phyloP scores from a whole-genome alignment of 108 stramenopile species.

The Stephanodiscus triporus region DNA sequence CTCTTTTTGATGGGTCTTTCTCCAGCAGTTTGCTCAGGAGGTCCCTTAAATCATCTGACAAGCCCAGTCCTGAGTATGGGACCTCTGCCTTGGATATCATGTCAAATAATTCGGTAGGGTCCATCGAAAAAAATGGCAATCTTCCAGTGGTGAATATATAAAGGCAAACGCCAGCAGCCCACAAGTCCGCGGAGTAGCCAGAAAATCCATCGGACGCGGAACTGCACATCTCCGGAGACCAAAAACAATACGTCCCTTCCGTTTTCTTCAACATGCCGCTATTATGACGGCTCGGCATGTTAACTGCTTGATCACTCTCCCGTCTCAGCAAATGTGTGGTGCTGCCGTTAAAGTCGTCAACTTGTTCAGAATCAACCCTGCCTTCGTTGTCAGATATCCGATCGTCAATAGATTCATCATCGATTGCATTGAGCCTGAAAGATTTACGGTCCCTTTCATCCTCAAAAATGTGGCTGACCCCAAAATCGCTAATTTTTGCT shows the following conservation, averaged over 20 bases:
- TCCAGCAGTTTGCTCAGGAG: slow-evolving; percentile 64
- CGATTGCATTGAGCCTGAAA: not conserved
- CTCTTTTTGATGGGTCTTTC: slow-evolving; percentile 71
- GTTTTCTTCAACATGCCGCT: slow-evolving; percentile 78
- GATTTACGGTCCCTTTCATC: slow-evolving; percentile 49
- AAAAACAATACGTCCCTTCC: slow-evolving; percentile 91
- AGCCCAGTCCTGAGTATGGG: slow-evolving; percentile 46
- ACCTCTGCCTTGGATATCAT: slow-evolving; percentile 63
- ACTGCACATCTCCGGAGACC: slow-evolving; percentile 87
- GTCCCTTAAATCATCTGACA: slow-evolving; percentile 61
- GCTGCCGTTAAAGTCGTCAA: slow-evolving; percentile 2
- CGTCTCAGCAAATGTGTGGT: slow-evolving; percentile 13
- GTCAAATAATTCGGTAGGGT: slow-evolving; percentile 70
- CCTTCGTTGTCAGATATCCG: slow-evolving; percentile 8
- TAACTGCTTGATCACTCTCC: slow-evolving; percentile 57
- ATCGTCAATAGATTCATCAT: slow-evolving; percentile 13
- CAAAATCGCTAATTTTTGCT: slow-evolving; percentile 89
- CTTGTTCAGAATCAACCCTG: slow-evolving; percentile 18
- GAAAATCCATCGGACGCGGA: slow-evolving; percentile 61
- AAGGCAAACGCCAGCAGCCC: slow-evolving; percentile 91
- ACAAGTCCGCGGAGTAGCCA: slow-evolving; percentile 87
- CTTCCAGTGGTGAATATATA: slow-evolving; percentile 86
- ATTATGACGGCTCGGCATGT: slow-evolving; percentile 59
- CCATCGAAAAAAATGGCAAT: slow-evolving; percentile 83
- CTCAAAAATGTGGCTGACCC: slow-evolving; percentile 87